Evolutionary conservation across 2,329 filamentous ascomycete genomes (phyloP), one percentile per base, ranked within the genome.

Genomic region (Orbilia brochopaga): DNA sequence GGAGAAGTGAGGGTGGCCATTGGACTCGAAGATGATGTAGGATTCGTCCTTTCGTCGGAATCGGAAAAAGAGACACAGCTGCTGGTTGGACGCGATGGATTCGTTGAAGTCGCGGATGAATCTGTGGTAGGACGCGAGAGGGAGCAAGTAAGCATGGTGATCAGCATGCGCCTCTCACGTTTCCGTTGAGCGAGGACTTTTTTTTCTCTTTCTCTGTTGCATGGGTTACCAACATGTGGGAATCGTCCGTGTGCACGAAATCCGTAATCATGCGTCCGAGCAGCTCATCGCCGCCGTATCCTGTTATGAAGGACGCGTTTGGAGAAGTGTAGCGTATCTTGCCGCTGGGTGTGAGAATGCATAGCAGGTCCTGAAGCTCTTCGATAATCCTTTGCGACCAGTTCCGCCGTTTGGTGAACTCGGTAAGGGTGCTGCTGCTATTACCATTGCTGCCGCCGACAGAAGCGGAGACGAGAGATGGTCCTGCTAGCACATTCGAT

Each of bases 311-410:
- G 74, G 87, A 86, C 76, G 89, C 86, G 66, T 90, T 94, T 0
- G 90, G 89, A 37, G 92, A 96, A n/a, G 89, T 87, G 78, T 94
- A 96, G 69, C 90, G 85, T 76, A 97, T 88, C 74, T 89, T 87
- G 40, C 92, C 91, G 76, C 94, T 88, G 23, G 90, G 86, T 52
- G 91, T 92, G 57, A 97, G 85, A 69, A 97, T 92, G 78, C 96
- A 88, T 62, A 96, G 81, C 76, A 97, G 86, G 79, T 97, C 93
- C 78, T 89, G 90, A 76, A 97, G 83, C 82, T 96, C 92, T 79
- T 95, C 90, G 23, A 97, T 86, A 11, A 96, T 88, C 75, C 90
- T 89, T 78, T 92, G 90, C 15, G 91, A 89, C 93, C 93, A 97
- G 78, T 94, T 88, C 73, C 85, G 81, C 66, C 86, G 81, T 78